Evolutionary conservation across 345 rosid genomes (phyloP).

Genomic region (Excoecaria agallocha): DNA sequence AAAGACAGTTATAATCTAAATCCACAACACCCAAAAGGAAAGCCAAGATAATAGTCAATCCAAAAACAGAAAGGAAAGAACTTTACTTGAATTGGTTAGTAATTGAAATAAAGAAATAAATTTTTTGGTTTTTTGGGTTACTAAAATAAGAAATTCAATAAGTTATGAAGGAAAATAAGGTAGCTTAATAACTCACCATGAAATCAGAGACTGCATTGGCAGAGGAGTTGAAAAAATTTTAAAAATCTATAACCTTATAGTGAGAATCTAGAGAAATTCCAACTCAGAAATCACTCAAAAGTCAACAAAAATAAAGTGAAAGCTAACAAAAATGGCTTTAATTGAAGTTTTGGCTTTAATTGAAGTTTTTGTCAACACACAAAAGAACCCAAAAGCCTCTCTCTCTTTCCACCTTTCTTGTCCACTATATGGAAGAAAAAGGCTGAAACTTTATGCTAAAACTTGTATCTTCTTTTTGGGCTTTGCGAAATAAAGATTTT

Average conservation of each 20-base stretch:
- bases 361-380: no score
- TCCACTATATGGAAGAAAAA: no score
- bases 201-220: conserved; percentile 41
- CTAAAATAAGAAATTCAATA: conserved; percentile 8
- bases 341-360: no score
- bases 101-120: conserved; percentile 5
- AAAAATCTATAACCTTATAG: conserved; percentile 19
- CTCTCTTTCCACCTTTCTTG: no score
- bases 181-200: conserved; percentile 38
- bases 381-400: no score
- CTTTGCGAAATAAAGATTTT: no score
- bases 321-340: no score
- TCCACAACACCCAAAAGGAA: background rate
- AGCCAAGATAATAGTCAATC: background rate
- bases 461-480: no score
- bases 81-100: background rate
- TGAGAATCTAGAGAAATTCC: conserved; percentile 26
- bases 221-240: conserved; percentile 18
- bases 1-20: background rate
- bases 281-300: conserved; percentile 31
- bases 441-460: no score
- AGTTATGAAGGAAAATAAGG: background rate
- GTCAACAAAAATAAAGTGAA: no score
- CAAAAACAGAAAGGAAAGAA: background rate
- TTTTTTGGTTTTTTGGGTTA: background rate